Evolutionary conservation across 2,329 filamentous ascomycete species (phyloP).

Genomic region (Fusarium drepaniforme): DNA sequence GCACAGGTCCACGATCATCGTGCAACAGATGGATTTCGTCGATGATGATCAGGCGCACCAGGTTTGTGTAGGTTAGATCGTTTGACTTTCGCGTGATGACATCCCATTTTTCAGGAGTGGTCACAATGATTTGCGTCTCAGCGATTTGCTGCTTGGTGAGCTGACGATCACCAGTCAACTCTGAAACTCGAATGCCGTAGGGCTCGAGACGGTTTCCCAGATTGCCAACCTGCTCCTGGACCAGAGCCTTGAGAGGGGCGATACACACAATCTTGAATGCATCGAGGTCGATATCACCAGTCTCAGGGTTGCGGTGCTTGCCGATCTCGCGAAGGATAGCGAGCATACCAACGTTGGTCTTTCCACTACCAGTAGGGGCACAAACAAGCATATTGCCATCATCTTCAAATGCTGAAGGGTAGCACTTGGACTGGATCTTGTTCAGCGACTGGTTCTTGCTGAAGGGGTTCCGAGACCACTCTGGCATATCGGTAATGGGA

Average conservation of each 20-base stretch:
- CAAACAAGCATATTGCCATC: slow-evolving; percentile 99
- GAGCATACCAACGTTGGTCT: slow-evolving; percentile 98
- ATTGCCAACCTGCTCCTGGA: slow-evolving; percentile 98
- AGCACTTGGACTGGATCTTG: slow-evolving; percentile 95
- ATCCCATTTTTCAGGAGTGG: slow-evolving; percentile 99
- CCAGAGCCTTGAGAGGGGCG: slow-evolving; percentile 92
- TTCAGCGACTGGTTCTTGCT: slow-evolving; percentile 89
- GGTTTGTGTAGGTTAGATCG: slow-evolving; percentile 94
- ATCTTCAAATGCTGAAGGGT: slow-evolving; percentile 87
- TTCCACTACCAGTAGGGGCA: slow-evolving; percentile 95
- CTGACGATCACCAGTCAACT: slow-evolving; percentile 96
- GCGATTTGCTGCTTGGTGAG: slow-evolving; percentile 98
- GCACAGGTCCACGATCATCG: slow-evolving; percentile 94
- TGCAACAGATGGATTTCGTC: slow-evolving; percentile 98
- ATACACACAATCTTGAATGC: slow-evolving; percentile 99
- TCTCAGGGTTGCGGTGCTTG: slow-evolving; percentile 89
- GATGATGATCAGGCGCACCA: slow-evolving; percentile 96
- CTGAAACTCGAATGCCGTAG: slow-evolving; percentile 93
- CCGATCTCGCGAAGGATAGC: slow-evolving; percentile 96
- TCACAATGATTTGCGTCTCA: slow-evolving; percentile 98
- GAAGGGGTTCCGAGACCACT: slow-evolving; percentile 91
- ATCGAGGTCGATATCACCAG: slow-evolving; percentile 94
- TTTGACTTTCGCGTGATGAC: slow-evolving; percentile 98
- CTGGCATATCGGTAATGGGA: slow-evolving; percentile 87
- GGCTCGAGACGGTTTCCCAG: slow-evolving; percentile 92